A percentile compares a stretch with the other conserved stretches of the same genome.
phyloP scores from a whole-genome alignment of 805 yeast species.

The Lachancea nothofagi region DNA sequence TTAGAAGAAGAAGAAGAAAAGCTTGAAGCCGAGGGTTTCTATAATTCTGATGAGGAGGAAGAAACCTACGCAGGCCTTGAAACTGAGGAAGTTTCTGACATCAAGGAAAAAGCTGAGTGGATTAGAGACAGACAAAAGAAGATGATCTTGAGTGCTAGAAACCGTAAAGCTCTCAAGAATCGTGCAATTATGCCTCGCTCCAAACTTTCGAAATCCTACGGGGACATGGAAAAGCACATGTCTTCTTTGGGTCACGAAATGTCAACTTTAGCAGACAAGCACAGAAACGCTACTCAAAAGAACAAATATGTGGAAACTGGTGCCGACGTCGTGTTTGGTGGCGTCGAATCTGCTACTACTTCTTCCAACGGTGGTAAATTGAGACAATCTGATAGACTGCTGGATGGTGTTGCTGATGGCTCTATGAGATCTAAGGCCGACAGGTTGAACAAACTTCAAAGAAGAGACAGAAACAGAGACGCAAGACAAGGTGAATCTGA shows the following conservation, averaged over 20 bases:
- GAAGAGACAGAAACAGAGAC: conserved; percentile 87
- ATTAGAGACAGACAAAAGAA: conserved; percentile 91
- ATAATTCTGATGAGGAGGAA: conserved; percentile 73
- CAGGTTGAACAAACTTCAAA: conserved; percentile 79
- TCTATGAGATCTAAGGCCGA: conserved; percentile 77
- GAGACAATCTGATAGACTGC: conserved; percentile 71
- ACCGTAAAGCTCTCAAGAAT: conserved; percentile 81
- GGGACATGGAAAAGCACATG: conserved; percentile 85
- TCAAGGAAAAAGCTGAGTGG: conserved; percentile 88
- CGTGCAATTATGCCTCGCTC: conserved; percentile 88
- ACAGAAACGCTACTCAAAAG: conserved; percentile 35
- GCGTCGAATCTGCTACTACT: conserved; percentile 34
- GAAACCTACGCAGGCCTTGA: conserved; percentile 65
- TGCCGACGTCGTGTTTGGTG: conserved; percentile 69
- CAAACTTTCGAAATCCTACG: conserved; percentile 65
- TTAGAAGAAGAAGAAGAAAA: conserved; percentile 96
- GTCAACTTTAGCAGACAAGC: conserved; percentile 52
- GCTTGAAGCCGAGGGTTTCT: conserved; percentile 90
- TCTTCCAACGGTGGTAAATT: conserved; percentile 37
- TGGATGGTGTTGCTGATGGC: conserved; percentile 82
- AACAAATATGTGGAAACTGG: conserved; percentile 51
- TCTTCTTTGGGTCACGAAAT: conserved; percentile 87
- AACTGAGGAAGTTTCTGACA: conserved; percentile 59
- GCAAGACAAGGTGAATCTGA: conserved; percentile 97
- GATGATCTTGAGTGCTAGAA: conserved; percentile 85